Evolutionary conservation across 2,329 filamentous ascomycete species (phyloP).

Genomic region (Fusarium illudens): DNA sequence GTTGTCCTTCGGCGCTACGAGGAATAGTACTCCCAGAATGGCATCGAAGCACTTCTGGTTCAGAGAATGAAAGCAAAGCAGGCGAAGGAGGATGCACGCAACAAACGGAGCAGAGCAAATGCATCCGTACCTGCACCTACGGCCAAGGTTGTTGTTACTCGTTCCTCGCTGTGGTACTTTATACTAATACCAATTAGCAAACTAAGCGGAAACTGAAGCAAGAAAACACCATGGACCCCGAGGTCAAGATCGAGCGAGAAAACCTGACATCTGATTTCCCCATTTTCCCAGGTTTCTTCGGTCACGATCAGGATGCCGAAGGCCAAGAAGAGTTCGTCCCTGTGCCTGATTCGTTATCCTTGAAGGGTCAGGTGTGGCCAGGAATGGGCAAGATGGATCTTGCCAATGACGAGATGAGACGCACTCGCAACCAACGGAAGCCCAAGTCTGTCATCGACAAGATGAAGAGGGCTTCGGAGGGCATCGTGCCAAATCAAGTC

Average conservation of each 20-base stretch:
- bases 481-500: constrained; percentile 70
- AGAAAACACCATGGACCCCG: constrained; percentile 18
- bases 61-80: constrained; percentile 82
- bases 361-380: constrained; percentile 79
- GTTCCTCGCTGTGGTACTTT: not conserved
- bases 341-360: constrained; percentile 47
- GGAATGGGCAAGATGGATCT: constrained; percentile 87
- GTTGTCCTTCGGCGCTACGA: constrained; percentile 74
- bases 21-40: constrained; percentile 77
- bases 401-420: constrained; percentile 75
- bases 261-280: constrained; percentile 39
- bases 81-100: constrained; percentile 67
- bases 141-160: constrained; percentile 33
- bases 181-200: constrained; percentile 32
- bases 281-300: constrained; percentile 42
- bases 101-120: constrained; percentile 50
- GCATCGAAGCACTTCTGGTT: constrained; percentile 76
- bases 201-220: constrained; percentile 45
- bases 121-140: constrained; percentile 20
- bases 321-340: constrained; percentile 40
- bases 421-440: constrained; percentile 82
- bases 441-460: constrained; percentile 73
- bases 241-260: constrained; percentile 44
- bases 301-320: constrained; percentile 43
- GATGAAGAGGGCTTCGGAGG: constrained; percentile 70